These are phyloP conservation scores for Aspergillus sp. DNA, from an alignment of 2,329 filamentous ascomycete genomes.

Conservation along the genomic window DNA sequence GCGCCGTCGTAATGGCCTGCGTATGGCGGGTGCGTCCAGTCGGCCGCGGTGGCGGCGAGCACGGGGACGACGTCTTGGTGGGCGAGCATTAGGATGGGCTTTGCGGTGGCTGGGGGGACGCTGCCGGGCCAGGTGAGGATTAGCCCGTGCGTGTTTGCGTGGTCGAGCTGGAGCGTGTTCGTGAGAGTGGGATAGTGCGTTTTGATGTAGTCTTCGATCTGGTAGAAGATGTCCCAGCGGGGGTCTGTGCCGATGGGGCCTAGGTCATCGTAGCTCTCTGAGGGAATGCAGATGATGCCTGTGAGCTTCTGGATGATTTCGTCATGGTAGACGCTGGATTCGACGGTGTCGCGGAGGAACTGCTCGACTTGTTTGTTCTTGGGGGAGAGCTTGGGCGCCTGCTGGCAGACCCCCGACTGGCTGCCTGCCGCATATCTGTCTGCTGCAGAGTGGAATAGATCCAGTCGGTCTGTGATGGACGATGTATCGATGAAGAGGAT, in stretches of 20 bases:
- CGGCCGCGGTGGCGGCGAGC: slow-evolving; percentile 42
- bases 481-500: background rate
- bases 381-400: background rate
- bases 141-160: slow-evolving; percentile 56
- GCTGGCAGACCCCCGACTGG: background rate
- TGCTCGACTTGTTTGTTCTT: background rate
- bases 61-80: slow-evolving; percentile 63
- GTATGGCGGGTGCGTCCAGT: slow-evolving; percentile 63
- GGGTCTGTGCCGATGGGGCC: slow-evolving; percentile 52
- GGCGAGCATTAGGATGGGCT: slow-evolving; percentile 59
- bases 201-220: slow-evolving; percentile 49
- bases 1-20: slow-evolving; percentile 54
- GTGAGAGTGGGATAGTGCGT: slow-evolving; percentile 48
- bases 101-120: slow-evolving; percentile 21
- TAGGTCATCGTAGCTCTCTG: slow-evolving; percentile 55
- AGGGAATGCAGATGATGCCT: slow-evolving; percentile 47
- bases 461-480: too few relatives aligned
- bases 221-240: slow-evolving; percentile 56
- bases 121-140: slow-evolving; percentile 45
- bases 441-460: background rate
- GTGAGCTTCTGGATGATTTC: slow-evolving; percentile 16
- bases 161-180: slow-evolving; percentile 47
- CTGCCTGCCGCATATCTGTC: background rate
- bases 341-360: background rate
- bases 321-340: background rate